Evolutionary conservation across 2,329 filamentous ascomycete species (phyloP).

Genomic region (Aspergillus quadrilineatus): DNA sequence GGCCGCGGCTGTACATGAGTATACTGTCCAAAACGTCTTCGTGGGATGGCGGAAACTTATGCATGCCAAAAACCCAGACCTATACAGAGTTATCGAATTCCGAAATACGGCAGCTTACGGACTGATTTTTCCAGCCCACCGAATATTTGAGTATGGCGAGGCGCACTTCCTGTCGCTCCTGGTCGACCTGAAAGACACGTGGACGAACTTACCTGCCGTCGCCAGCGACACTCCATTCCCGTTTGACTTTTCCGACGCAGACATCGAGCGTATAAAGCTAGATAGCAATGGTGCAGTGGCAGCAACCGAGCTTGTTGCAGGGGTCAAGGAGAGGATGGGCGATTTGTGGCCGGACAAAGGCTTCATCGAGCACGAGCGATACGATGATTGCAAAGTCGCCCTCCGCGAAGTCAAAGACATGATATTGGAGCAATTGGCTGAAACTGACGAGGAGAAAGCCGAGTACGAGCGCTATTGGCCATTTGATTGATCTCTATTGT

Average conservation of each 20-base stretch:
- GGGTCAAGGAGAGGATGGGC: constrained; percentile 26
- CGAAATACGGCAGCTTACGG: constrained; percentile 26
- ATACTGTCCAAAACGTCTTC: constrained; percentile 25
- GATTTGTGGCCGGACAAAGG: constrained; percentile 32
- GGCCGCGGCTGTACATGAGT: constrained; percentile 25
- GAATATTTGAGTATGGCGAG: constrained; percentile 34
- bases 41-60: constrained; percentile 31
- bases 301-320: constrained; percentile 26
- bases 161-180: constrained; percentile 32
- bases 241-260: constrained; percentile 25
- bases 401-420: constrained; percentile 26
- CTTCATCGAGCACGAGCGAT: constrained; percentile 28
- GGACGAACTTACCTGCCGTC: constrained; percentile 24
- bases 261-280: constrained; percentile 26
- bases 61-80: constrained; percentile 27
- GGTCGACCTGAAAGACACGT: constrained; percentile 28
- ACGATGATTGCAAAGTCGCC: constrained; percentile 28
- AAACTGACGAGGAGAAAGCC: constrained; percentile 27
- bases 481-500: constrained; percentile 30
- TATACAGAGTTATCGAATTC: constrained; percentile 26
- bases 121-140: constrained; percentile 30
- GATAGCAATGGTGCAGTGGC: constrained; percentile 28
- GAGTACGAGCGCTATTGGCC: constrained; percentile 30
- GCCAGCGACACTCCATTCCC: constrained; percentile 22
- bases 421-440: constrained; percentile 28